A percentile compares a stretch with the other conserved stretches of the same genome.
Conservation (phyloP, 441 rosid genomes). For the Pelargonium australe region DNA sequence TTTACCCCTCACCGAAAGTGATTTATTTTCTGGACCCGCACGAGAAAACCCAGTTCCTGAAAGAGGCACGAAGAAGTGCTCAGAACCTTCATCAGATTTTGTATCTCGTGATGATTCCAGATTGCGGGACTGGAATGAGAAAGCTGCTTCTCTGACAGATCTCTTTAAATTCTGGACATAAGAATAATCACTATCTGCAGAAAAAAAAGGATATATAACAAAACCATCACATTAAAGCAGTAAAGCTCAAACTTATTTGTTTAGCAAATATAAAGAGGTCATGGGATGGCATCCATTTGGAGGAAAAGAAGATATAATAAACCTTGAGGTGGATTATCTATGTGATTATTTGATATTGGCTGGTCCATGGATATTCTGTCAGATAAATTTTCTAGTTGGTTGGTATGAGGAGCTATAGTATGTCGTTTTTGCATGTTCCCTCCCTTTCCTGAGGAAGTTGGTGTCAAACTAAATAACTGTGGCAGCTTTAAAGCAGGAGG, state of each 20-base stretch:
- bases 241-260: neutral
- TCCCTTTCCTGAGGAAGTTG: slow-evolving; percentile 81
- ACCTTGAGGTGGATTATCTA: slow-evolving; percentile 65
- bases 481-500: slow-evolving; percentile 84
- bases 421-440: slow-evolving; percentile 74
- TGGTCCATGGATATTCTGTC: slow-evolving; percentile 58
- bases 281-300: neutral
- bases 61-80: slow-evolving; percentile 82
- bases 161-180: slow-evolving; percentile 75
- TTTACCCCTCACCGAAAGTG: slow-evolving; percentile 41
- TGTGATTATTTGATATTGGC: slow-evolving; percentile 39
- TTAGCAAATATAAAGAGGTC: slow-evolving; percentile 7
- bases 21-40: slow-evolving; percentile 44
- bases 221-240: slow-evolving; percentile 15
- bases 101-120: slow-evolving; percentile 61
- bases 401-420: slow-evolving; percentile 44
- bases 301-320: slow-evolving; percentile 27
- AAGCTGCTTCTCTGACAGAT: slow-evolving; percentile 93
- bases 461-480: slow-evolving; percentile 83
- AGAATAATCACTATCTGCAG: slow-evolving; percentile 58
- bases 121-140: slow-evolving; percentile 53
- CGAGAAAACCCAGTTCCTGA: slow-evolving; percentile 56
- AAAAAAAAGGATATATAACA: slow-evolving; percentile 22
- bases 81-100: slow-evolving; percentile 73
- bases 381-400: slow-evolving; percentile 53